These are phyloP conservation scores for Trichosporon coremiiforme DNA, from an alignment of 1,284 basidiomycete genomes.

Conservation along the genomic window DNA sequence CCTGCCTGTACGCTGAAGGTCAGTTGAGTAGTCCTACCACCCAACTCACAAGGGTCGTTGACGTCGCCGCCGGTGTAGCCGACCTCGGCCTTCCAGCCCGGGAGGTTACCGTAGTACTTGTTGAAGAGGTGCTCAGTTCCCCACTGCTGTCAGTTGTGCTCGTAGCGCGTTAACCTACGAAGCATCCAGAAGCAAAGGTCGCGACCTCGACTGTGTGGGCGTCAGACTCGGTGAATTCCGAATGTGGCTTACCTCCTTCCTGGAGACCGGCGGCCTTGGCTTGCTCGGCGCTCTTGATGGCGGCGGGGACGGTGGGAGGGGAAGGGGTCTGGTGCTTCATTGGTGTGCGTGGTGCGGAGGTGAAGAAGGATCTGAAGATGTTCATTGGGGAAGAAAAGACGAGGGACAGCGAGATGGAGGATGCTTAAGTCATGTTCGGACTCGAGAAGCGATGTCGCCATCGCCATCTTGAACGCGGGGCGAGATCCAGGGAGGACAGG, in stretches of 20 bases:
- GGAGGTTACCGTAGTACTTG: constrained; percentile 68
- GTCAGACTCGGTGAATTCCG: constrained; percentile 11
- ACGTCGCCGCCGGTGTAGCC: constrained; percentile 79
- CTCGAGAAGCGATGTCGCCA: constrained; percentile 5
- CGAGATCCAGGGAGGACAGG: constrained; percentile 1
- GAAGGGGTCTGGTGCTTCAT: constrained; percentile 49
- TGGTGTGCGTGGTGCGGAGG: constrained; percentile 12
- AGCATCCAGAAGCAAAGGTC: constrained; percentile 76
- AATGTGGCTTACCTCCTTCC: constrained; percentile 49
- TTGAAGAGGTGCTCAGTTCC: constrained; percentile 84
- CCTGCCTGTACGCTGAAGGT: constrained; percentile 65
- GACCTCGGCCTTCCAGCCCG: constrained; percentile 66
- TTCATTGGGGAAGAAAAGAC: background rate
- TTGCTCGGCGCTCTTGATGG: constrained; percentile 50
- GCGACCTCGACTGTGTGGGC: constrained; percentile 62
- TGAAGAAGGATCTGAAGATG: constrained; percentile 22
- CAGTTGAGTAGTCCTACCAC: background rate
- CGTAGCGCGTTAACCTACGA: constrained; percentile 41
- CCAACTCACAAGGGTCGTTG: constrained; percentile 40
- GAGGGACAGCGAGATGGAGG: background rate
- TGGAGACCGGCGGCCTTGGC: constrained; percentile 30
- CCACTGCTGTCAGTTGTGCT: constrained; percentile 60
- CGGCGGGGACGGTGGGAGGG: constrained; percentile 55
- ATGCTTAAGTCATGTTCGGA: constrained; percentile 8
- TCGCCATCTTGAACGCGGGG: background rate